Base-by-base conservation (phyloP, 2,329 filamentous ascomycete genomes). In the Xylariaceae sp. region DNA sequence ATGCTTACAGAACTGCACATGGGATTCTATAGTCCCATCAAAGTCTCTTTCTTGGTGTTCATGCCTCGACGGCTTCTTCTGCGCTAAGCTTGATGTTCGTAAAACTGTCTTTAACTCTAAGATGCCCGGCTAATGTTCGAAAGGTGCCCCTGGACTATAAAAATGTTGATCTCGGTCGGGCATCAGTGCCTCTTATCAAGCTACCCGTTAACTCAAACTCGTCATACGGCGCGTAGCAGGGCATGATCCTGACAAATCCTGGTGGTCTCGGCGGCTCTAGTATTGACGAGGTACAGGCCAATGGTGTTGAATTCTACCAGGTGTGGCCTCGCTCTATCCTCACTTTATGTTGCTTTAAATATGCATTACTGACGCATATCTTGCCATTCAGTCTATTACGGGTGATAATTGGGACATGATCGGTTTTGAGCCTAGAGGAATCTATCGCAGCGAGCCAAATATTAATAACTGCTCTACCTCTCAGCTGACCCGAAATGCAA, bases 321-420 rank as follows among this genome's bases (percentile, higher is more conserved):
- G 51, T 53, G 14, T 31, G 47, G 6, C 9, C 18, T 31, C 9
- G 16, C 22, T 13, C 16, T 22, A 2, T 28, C 17, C 12, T 18
- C 34, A 42, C 19, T 39, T 4, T 3, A 17, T n/a, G 16, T 7
- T 16, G 13, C 10, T 28, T 9, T 31, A 2, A 16, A 13, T 33
- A 10, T 18, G n/a, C 31, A 41, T 41, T 13, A 36, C 36, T 53
- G 22, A 53, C 18, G 17, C 4, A 39, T 14, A 13, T 13, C 12
- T 42, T 49, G 34, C n/a, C 1, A 47, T 6, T 14, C 38, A 53
- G 51, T 50, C 47, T 13, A 6, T 53, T 9, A 36, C 47, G 5
- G 47, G 51, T 19, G 51, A 50, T 17, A 53, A 53, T 34, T 53
- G 47, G 47, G 51, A 53, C 5, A 53, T 53, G 5, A 22, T 53